These are phyloP conservation scores for Arthroderma sp. DNA, from an alignment of 2,329 filamentous ascomycete species.

Conservation along the genomic window DNA sequence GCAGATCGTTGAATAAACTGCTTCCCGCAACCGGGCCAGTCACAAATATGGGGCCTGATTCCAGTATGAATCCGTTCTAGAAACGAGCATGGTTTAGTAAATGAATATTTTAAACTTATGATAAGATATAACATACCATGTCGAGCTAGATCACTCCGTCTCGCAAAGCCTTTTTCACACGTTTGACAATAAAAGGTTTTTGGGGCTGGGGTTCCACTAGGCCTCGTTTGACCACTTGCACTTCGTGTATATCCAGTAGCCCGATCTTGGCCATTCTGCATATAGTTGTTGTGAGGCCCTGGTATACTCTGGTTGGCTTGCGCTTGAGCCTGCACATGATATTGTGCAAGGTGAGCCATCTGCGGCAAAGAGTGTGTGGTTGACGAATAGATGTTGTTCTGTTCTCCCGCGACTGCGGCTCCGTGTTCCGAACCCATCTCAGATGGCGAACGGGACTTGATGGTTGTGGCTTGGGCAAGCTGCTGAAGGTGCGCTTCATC, in stretches of 20 bases:
- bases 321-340: conserved; percentile 40
- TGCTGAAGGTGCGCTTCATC: conserved; percentile 33
- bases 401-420: conserved; percentile 42
- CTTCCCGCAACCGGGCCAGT: conserved; percentile 78
- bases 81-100: conserved; percentile 5
- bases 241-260: conserved; percentile 28
- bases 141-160: conserved; percentile 82
- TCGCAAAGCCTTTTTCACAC: conserved; percentile 82
- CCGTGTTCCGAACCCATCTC: conserved; percentile 48
- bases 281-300: conserved; percentile 43
- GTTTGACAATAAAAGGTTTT: conserved; percentile 83
- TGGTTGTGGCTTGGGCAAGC: conserved; percentile 27
- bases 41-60: conserved; percentile 80
- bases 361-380: conserved; percentile 39
- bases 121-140: conserved; percentile 55
- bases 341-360: conserved; percentile 40
- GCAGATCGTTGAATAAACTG: conserved; percentile 96
- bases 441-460: conserved; percentile 31
- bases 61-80: conserved; percentile 91
- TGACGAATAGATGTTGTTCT: conserved; percentile 44
- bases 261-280: conserved; percentile 36
- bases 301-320: conserved; percentile 40
- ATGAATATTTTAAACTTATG: neutral
- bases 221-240: conserved; percentile 29
- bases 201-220: conserved; percentile 35